Evolutionary conservation across 2,329 filamentous ascomycete genomes (phyloP).

Genomic region (Fusarium illudens): DNA sequence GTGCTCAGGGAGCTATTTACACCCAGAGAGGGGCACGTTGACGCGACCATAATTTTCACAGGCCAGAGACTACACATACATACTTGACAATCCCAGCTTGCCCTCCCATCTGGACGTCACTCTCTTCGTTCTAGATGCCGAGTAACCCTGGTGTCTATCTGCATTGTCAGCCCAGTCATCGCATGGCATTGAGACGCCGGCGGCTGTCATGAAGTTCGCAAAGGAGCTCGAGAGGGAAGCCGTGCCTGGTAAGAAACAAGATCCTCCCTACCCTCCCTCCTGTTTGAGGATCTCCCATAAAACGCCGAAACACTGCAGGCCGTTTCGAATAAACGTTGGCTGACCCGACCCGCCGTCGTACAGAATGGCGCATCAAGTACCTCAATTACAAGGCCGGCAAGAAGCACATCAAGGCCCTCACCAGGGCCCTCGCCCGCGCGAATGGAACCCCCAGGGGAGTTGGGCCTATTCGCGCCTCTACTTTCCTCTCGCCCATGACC

Average conservation of each 20-base stretch:
- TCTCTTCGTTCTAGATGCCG: conserved; percentile 22
- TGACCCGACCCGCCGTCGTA: conserved; percentile 11
- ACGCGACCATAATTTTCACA: conserved; percentile 11
- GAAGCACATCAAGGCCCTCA: conserved; percentile 88
- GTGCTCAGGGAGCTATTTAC: conserved; percentile 4
- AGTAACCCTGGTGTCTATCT: conserved; percentile 12
- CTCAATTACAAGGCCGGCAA: conserved; percentile 96
- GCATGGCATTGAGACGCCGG: conserved; percentile 4
- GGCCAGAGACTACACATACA: neutral
- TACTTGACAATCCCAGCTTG: conserved; percentile 3
- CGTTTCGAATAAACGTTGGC: neutral
- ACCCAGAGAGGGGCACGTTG: conserved; percentile 32
- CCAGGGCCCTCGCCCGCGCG: conserved; percentile 73
- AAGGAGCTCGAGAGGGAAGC: conserved; percentile 87
- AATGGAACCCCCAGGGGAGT: conserved; percentile 59
- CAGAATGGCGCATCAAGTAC: conserved; percentile 93
- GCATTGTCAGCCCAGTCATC: conserved; percentile 16
- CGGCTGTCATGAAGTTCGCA: conserved; percentile 67
- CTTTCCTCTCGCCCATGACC: conserved; percentile 41
- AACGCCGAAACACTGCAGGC: neutral
- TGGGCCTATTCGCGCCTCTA: conserved; percentile 45
- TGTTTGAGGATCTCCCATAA: neutral
- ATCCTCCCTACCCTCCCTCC: conserved; percentile 3
- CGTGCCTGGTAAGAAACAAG: conserved; percentile 71
- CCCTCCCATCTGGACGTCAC: too few relatives aligned